These are phyloP conservation scores for Arachis hypogaea DNA, from an alignment of 306 rosid genomes.

Conservation along the genomic window DNA sequence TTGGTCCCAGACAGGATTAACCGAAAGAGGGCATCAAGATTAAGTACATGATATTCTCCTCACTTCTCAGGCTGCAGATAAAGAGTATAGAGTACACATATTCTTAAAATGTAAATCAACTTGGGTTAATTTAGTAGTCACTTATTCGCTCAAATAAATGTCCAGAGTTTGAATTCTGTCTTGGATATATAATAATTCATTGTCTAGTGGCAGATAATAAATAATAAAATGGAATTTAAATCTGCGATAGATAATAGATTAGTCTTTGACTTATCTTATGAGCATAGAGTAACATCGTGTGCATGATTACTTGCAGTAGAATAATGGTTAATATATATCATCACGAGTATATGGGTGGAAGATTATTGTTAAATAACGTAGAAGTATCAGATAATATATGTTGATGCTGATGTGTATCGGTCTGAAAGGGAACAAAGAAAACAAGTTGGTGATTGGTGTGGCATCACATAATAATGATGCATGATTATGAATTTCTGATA, in stretches of 20 bases:
- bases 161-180: no score
- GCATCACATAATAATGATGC: slow-evolving; percentile 18
- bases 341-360: neutral
- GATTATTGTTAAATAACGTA: neutral
- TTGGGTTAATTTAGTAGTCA: no score
- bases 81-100: neutral
- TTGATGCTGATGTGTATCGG: slow-evolving; percentile 7
- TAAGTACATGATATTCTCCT: neutral
- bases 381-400: no score
- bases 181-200: no score
- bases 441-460: slow-evolving; percentile 28
- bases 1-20: slow-evolving; percentile 16
- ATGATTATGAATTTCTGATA: neutral
- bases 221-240: neutral
- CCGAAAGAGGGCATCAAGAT: neutral
- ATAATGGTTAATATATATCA: neutral
- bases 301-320: slow-evolving; percentile 1
- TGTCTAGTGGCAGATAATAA: neutral
- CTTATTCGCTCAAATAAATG: no score
- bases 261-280: neutral
- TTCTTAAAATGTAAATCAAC: no score
- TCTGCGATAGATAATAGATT: neutral
- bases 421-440: neutral
- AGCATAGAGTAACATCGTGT: neutral
- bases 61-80: neutral